Percentiles rank a stretch among this genome's conserved stretches.
Conservation (phyloP, 208 protist species). For the Naegleria gruberi region DNA sequence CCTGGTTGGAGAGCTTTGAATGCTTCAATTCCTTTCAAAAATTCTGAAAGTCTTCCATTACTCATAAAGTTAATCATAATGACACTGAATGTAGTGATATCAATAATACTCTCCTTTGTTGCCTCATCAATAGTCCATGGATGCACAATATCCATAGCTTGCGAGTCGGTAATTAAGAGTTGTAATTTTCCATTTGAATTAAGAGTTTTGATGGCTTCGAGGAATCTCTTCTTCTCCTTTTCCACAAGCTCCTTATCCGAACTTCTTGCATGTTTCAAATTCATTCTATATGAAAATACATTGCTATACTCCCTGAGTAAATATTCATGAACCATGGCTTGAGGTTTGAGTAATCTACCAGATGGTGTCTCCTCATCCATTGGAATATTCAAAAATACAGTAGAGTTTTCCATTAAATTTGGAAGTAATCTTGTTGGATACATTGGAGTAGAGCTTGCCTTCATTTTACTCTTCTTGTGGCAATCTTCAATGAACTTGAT, state of each 20-base stretch:
- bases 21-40: slow-evolving; percentile 40
- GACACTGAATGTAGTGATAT: slow-evolving; percentile 46
- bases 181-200: slow-evolving; percentile 5
- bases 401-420: slow-evolving; percentile 20
- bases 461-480: not conserved
- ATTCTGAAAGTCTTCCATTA: slow-evolving; percentile 30
- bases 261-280: slow-evolving; percentile 35
- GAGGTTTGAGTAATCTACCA: slow-evolving; percentile 37
- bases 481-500: not conserved
- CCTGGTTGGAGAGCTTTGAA: slow-evolving; percentile 34
- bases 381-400: slow-evolving; percentile 46
- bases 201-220: not conserved
- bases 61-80: slow-evolving; percentile 46
- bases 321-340: slow-evolving; percentile 41
- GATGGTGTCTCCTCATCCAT: slow-evolving; percentile 46
- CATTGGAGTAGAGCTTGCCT: not conserved
- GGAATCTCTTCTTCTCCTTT: slow-evolving; percentile 34
- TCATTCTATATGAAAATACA: slow-evolving; percentile 42
- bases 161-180: slow-evolving; percentile 46
- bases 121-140: slow-evolving; percentile 41
- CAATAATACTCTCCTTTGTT: slow-evolving; percentile 21
- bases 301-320: slow-evolving; percentile 34
- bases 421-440: not conserved
- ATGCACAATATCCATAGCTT: slow-evolving; percentile 46
- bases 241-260: not conserved